Evolutionary conservation across 139 green algal genomes (phyloP).

Genomic region (Micractinium sp.): DNA sequence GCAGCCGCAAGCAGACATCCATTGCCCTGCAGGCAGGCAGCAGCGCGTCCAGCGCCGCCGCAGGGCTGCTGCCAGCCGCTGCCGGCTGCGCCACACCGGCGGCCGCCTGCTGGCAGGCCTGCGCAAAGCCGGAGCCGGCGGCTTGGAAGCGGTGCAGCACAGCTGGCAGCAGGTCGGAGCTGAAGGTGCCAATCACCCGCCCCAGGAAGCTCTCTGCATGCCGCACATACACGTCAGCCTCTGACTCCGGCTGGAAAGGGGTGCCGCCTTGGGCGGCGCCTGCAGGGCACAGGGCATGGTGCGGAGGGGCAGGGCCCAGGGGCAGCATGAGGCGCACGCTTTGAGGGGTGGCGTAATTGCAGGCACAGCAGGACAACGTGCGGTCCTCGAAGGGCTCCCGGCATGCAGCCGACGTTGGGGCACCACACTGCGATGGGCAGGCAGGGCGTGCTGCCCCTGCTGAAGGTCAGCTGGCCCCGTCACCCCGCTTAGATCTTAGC

Average conservation of each 20-base stretch:
- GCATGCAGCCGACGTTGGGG: too few species aligned
- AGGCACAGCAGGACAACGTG: too few species aligned
- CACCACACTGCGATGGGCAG: too few species aligned
- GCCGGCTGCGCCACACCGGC: background rate
- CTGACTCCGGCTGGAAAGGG: conserved; percentile 1
- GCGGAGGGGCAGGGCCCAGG: too few species aligned
- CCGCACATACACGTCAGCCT: conserved; percentile 30
- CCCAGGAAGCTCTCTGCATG: conserved; percentile 34
- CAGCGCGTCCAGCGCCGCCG: background rate
- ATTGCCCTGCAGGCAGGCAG: background rate
- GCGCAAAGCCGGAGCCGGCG: background rate
- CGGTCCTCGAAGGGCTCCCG: too few species aligned
- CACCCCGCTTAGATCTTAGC: too few species aligned
- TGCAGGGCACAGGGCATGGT: background rate
- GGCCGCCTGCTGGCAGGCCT: background rate
- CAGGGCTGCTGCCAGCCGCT: background rate
- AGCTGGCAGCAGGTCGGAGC: conserved; percentile 8
- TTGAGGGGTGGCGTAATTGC: too few species aligned
- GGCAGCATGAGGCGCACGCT: too few species aligned
- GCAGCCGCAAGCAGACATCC: conserved; percentile 25
- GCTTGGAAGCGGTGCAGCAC: conserved; percentile 19
- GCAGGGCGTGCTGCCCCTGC: too few species aligned
- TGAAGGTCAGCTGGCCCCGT: background rate
- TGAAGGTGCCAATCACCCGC: conserved; percentile 2
- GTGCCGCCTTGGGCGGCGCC: background rate